Evolutionary conservation across 78 protist species (phyloP).

Genomic region (Dictyostelium purpureum): DNA sequence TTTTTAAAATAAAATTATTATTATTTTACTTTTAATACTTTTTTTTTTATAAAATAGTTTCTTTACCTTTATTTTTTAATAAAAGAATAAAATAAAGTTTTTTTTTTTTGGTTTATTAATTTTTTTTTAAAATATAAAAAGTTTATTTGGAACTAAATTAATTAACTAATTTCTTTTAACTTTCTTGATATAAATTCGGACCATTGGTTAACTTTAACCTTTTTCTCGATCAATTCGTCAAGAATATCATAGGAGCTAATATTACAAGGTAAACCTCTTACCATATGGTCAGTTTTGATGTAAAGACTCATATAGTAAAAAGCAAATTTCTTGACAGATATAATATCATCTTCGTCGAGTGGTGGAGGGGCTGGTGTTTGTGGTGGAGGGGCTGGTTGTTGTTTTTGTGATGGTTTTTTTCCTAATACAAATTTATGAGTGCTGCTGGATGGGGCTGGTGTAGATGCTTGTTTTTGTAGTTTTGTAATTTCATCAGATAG

Average conservation of each 20-base stretch:
- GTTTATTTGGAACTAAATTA: background rate
- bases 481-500: constrained; percentile 20
- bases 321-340: constrained; percentile 56
- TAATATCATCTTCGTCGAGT: constrained; percentile 53
- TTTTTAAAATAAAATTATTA: too few species aligned
- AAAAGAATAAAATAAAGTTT: background rate
- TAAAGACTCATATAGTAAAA: constrained; percentile 56
- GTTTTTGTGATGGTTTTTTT: constrained; percentile 22
- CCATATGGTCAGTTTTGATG: constrained; percentile 50
- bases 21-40: too few species aligned
- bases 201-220: constrained; percentile 26
- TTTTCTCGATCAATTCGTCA: constrained; percentile 28
- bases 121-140: background rate
- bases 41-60: too few species aligned
- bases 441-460: background rate
- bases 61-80: too few species aligned
- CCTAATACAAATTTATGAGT: constrained; percentile 29
- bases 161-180: constrained; percentile 18
- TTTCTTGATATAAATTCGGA: constrained; percentile 17
- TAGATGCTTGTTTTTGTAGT: background rate
- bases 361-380: constrained; percentile 26
- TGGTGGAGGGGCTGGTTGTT: background rate
- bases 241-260: constrained; percentile 31
- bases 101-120: too few species aligned
- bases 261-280: constrained; percentile 33